Base-by-base conservation (phyloP, 2,329 filamentous ascomycete genomes). In the Epichloe sylvatica region DNA sequence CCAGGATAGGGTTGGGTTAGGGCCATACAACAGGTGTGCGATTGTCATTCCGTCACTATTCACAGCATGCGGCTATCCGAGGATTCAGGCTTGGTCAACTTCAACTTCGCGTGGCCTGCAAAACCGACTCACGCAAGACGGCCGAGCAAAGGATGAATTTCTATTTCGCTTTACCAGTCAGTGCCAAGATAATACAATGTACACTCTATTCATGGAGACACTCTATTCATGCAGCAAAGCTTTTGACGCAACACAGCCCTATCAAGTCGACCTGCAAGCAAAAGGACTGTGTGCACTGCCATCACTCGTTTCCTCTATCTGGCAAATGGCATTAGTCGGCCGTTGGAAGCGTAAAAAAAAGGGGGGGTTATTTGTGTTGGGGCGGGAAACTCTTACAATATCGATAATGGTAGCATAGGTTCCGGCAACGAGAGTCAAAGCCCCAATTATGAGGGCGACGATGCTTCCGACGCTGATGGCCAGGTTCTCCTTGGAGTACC, bases 381-480 rank as follows among this genome's bases (percentile, higher is more conserved):
- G 12, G 1, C 23, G 7, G 15, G 4, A 36, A 23, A 58, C 60
- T 58, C 56, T 58, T 55, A 62, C 60, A 52, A 62, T 62, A 44
- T 62, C 59, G 7, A 52, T 49, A 43, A 62, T 60, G 12, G 59
- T 62, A 4, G 60, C 57, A 45, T 60, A 62, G 5, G 59, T 62
- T 19, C 60, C 60, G 21, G 59, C 59, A 21, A 56, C 59, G 3
- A 62, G 54, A 15, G 59, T 60, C 2, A 62, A 57, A 19, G 50
- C 53, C 9, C 60, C 59, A 25, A 62, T 54, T 7, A 62, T 55
- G 36, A 62, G 62, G 2, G 59, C 57, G 17, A 62, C 35, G 25
- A 59, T 55, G 33, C 56, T 58, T 12, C 53, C 58, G 25, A 59
- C 45, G 33, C 56, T 60, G 39, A 55, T 51, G n/a, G 49, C 7